These are phyloP conservation scores for Eutrema heterophyllum DNA, from an alignment of 345 rosid genomes.

Conservation along the genomic window DNA sequence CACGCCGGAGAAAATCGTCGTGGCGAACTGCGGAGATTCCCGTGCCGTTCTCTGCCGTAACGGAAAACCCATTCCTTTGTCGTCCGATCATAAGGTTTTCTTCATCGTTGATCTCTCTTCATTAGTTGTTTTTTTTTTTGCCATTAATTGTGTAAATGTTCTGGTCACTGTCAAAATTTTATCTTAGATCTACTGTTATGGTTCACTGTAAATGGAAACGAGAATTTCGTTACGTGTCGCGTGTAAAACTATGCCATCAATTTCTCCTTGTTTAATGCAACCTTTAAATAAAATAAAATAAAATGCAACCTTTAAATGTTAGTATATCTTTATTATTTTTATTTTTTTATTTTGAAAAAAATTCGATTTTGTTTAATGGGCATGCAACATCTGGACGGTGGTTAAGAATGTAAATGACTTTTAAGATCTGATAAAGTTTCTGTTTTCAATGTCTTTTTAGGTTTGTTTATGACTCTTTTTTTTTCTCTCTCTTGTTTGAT, in stretches of 20 bases:
- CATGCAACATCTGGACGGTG: conserved; percentile 31
- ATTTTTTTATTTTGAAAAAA: neutral
- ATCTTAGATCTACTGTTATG: conserved; percentile 28
- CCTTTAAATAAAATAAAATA: neutral
- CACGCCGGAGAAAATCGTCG: conserved; percentile 56
- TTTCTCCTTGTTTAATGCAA: neutral
- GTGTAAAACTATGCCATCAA: neutral
- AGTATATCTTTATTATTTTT: neutral
- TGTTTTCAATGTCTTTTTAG: conserved; percentile 10
- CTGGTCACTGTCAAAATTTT: neutral
- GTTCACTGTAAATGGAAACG: neutral
- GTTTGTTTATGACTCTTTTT: neutral
- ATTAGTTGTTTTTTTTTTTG: neutral
- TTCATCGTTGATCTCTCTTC: neutral
- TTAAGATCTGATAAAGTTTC: conserved; percentile 22
- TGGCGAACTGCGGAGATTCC: conserved; percentile 95
- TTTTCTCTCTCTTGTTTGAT: neutral
- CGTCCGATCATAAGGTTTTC: conserved; percentile 86
- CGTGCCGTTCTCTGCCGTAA: conserved; percentile 81
- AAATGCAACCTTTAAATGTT: neutral
- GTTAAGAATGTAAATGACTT: conserved; percentile 10
- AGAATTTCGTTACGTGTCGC: conserved; percentile 26
- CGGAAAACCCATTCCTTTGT: conserved; percentile 60
- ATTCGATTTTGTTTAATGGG: neutral
- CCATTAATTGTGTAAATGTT: neutral